Conservation (phyloP, 2,329 filamentous ascomycete genomes). For the Xylaria digitata region DNA sequence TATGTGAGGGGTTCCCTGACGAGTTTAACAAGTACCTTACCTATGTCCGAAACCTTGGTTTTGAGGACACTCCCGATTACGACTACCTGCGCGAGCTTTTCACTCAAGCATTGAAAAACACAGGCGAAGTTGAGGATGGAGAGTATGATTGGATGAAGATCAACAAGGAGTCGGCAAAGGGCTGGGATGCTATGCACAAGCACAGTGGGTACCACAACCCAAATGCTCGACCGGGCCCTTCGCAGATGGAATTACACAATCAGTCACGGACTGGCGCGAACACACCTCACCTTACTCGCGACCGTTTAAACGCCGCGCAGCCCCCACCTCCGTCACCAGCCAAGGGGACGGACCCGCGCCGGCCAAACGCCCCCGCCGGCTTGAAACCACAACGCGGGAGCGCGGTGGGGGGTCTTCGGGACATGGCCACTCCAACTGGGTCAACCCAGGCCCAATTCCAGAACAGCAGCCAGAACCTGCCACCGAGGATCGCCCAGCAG, state of each 20-base stretch:
- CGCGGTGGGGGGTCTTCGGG: conserved; percentile 76
- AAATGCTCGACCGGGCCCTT: conserved; percentile 81
- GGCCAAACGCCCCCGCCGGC: conserved; percentile 81
- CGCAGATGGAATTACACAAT: conserved; percentile 85
- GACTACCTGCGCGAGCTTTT: conserved; percentile 97
- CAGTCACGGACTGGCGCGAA: conserved; percentile 74
- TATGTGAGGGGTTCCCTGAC: conserved; percentile 95
- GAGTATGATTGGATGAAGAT: conserved; percentile 99
- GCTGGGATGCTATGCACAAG: conserved; percentile 87
- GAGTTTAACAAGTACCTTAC: conserved; percentile 98
- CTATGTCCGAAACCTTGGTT: conserved; percentile 96
- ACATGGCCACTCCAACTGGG: conserved; percentile 84
- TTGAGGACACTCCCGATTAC: conserved; percentile 98
- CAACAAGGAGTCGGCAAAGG: conserved; percentile 83
- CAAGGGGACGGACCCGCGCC: conserved; percentile 83
- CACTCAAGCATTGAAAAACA: conserved; percentile 93
- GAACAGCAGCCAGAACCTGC: conserved; percentile 90
- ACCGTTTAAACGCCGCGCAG: conserved; percentile 94
- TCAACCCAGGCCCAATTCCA: conserved; percentile 97
- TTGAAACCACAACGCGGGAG: conserved; percentile 81
- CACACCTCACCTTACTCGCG: conserved; percentile 77
- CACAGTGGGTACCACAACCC: conserved; percentile 76
- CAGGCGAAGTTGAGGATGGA: conserved; percentile 93
- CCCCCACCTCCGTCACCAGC: conserved; percentile 87
- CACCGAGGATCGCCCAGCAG: conserved; percentile 71